Conservation (phyloP, 192 early-diverging fungal species). For the Coemansia umbellata region DNA sequence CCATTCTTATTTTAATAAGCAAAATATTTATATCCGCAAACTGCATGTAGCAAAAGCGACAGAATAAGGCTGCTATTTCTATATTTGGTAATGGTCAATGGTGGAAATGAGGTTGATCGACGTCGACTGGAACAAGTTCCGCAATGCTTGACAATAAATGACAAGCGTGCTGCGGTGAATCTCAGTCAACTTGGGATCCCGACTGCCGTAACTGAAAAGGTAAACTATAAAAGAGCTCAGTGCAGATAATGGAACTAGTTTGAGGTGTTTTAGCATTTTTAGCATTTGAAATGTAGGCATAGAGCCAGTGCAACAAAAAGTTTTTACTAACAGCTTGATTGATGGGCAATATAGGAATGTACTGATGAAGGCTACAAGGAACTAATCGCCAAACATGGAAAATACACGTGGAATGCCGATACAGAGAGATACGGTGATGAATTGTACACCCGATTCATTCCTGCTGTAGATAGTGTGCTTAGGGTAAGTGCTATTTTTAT, state of each 20-base stretch:
- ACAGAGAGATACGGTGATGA: neutral
- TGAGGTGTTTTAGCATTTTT: no score
- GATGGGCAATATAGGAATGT: conserved; percentile 7
- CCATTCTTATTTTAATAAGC: neutral
- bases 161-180: conserved; percentile 39
- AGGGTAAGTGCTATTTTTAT: conserved; percentile 1
- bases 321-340: no score
- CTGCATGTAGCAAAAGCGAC: conserved; percentile 28
- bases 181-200: conserved; percentile 30
- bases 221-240: no score
- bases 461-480: conserved; percentile 36
- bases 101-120: conserved; percentile 28
- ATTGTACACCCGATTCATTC: conserved; percentile 14
- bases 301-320: no score
- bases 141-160: conserved; percentile 33
- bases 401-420: conserved; percentile 17
- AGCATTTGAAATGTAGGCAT: no score
- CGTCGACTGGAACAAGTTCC: conserved; percentile 45
- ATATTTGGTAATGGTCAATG: conserved; percentile 36
- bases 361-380: neutral
- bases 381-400: neutral
- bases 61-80: conserved; percentile 37
- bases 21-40: no score
- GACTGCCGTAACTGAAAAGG: no score
- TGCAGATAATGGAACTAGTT: no score